A percentile compares a stretch with the other conserved stretches of the same genome.
Conservation (phyloP, 805 yeast genomes). For the Cyberlindnera nakhonratchasimensis region DNA sequence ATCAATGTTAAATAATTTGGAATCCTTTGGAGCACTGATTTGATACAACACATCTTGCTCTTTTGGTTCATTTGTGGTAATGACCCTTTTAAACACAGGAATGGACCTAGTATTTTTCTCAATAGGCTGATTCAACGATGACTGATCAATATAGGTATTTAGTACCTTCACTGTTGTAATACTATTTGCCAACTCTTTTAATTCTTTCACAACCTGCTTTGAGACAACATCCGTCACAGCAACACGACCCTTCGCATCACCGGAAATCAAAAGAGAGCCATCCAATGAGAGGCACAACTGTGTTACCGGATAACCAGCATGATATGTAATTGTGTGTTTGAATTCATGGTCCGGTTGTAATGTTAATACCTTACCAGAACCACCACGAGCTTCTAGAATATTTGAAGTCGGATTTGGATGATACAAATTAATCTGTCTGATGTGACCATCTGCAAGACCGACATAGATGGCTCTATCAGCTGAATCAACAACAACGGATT, state of each 20-base stretch:
- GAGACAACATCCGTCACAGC: conserved; percentile 66
- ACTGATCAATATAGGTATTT: conserved; percentile 10
- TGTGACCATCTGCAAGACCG: conserved; percentile 62
- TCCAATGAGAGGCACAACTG: conserved; percentile 63
- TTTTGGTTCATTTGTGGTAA: conserved; percentile 40
- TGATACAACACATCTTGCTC: conserved; percentile 43
- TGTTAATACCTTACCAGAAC: conserved; percentile 29
- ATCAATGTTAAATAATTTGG: conserved; percentile 39
- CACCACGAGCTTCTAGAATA: conserved; percentile 28
- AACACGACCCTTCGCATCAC: conserved; percentile 69
- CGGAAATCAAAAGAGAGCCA: conserved; percentile 68
- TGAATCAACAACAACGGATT: conserved; percentile 65
- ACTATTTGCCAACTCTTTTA: conserved; percentile 32
- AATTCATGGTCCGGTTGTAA: conserved; percentile 47
- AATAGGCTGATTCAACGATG: conserved; percentile 2
- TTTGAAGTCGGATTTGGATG: conserved; percentile 27
- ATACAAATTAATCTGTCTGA: conserved; percentile 55
- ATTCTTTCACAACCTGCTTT: conserved; percentile 60
- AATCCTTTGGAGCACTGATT: conserved; percentile 25
- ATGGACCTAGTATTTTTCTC: conserved; percentile 36
- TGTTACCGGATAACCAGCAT: conserved; percentile 42
- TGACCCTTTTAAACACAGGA: conserved; percentile 63
- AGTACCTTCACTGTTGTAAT: conserved; percentile 22
- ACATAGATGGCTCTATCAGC: conserved; percentile 71
- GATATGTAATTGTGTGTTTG: conserved; percentile 50